Conservation (phyloP, 208 protist genomes). For the Trypanosoma grayi region DNA sequence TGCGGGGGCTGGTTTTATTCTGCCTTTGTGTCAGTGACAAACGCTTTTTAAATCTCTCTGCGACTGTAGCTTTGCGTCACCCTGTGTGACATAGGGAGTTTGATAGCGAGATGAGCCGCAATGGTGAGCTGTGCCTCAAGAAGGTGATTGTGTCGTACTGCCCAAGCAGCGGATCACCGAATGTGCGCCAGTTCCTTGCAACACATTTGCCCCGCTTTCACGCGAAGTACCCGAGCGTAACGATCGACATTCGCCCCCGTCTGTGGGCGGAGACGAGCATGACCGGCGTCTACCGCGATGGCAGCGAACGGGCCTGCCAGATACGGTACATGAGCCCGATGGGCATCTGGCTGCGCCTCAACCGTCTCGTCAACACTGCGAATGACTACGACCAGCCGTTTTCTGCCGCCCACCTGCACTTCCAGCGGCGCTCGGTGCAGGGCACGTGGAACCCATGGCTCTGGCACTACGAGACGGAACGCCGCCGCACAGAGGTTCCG, state of each 20-base stretch:
- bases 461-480: conserved; percentile 62
- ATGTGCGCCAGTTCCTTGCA: conserved; percentile 73
- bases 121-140: conserved; percentile 73
- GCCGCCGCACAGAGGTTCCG: conserved; percentile 29
- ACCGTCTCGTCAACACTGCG: conserved; percentile 72
- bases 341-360: conserved; percentile 66
- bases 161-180: conserved; percentile 57
- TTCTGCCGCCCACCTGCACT: conserved; percentile 51
- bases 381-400: conserved; percentile 77
- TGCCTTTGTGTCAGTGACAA: not conserved
- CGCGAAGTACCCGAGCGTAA: conserved; percentile 65
- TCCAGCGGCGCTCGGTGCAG: conserved; percentile 70
- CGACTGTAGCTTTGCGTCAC: no score
- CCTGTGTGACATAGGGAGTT: not conserved
- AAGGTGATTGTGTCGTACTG: conserved; percentile 85
- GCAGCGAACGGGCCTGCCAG: conserved; percentile 61
- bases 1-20: not conserved
- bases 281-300: conserved; percentile 84
- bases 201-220: conserved; percentile 72
- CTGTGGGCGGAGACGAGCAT: conserved; percentile 73
- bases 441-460: conserved; percentile 83
- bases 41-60: conserved; percentile 12
- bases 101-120: conserved; percentile 66
- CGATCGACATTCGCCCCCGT: conserved; percentile 73
- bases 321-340: conserved; percentile 62